Conservation (phyloP, 306 rosid genomes). For the Trichosanthes truncata region DNA sequence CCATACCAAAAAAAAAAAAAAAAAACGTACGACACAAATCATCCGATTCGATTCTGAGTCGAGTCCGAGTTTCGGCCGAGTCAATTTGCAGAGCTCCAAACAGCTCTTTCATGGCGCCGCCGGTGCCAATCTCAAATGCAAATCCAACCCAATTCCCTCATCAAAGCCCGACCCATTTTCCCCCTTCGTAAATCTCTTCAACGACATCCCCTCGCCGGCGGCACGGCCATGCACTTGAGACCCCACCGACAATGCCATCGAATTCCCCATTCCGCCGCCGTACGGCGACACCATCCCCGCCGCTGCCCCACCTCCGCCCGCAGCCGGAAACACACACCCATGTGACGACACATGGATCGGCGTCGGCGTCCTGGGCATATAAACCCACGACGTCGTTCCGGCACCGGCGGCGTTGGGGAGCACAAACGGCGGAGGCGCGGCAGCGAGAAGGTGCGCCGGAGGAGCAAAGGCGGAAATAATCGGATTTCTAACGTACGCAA, state of each 20-base stretch:
- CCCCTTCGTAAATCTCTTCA: constrained; percentile 60
- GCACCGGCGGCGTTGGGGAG: background rate
- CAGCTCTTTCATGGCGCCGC: constrained; percentile 35
- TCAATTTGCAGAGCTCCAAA: background rate
- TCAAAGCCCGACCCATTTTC: constrained; percentile 69
- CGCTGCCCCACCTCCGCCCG: constrained; percentile 33
- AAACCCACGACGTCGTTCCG: constrained; percentile 50
- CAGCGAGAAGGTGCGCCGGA: constrained; percentile 67
- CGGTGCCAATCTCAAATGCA: constrained; percentile 81
- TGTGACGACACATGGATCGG: background rate
- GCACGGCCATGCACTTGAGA: constrained; percentile 40
- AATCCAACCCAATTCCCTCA: constrained; percentile 75
- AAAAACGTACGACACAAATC: background rate
- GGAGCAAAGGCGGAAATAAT: constrained; percentile 85
- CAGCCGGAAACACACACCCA: constrained; percentile 58
- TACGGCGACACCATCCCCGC: constrained; percentile 36
- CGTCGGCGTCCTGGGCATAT: constrained; percentile 51
- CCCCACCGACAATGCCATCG: constrained; percentile 43
- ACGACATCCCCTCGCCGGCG: constrained; percentile 72
- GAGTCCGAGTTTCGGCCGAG: background rate
- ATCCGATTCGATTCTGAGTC: background rate
- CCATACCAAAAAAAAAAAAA: background rate
- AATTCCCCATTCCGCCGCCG: constrained; percentile 46
- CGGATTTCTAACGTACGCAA: constrained; percentile 70
- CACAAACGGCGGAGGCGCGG: constrained; percentile 26